A percentile compares a stretch with the other conserved stretches of the same genome.
Conservation (phyloP, 306 rosid genomes). For the Hippophae rhamnoides region DNA sequence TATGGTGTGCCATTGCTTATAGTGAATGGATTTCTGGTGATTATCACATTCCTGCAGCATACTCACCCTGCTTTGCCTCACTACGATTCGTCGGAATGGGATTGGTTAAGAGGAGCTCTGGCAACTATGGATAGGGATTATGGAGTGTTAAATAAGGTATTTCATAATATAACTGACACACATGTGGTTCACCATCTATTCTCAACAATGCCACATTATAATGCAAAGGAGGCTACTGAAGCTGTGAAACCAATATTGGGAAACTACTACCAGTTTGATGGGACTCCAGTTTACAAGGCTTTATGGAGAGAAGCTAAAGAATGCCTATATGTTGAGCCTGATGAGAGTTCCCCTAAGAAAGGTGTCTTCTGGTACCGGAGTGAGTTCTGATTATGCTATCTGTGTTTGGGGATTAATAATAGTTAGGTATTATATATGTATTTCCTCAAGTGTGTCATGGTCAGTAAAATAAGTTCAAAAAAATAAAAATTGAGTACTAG, state of each 20-base stretch:
- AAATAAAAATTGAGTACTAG: too few species aligned
- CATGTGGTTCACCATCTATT: slow-evolving; percentile 68
- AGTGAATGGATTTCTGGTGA: slow-evolving; percentile 57
- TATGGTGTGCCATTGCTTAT: slow-evolving; percentile 47
- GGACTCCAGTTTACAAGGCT: slow-evolving; percentile 61
- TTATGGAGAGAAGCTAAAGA: slow-evolving; percentile 76
- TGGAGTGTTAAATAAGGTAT: slow-evolving; percentile 50
- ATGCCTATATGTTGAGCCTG: slow-evolving; percentile 63
- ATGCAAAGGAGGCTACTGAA: slow-evolving; percentile 67
- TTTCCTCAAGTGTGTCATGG: too few species aligned
- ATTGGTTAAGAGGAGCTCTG: slow-evolving; percentile 71
- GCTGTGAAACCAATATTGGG: slow-evolving; percentile 45
- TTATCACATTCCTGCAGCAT: slow-evolving; percentile 62
- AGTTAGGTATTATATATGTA: too few species aligned
- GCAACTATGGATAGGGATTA: slow-evolving; percentile 66
- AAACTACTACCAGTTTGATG: slow-evolving; percentile 51
- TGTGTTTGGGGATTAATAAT: background rate
- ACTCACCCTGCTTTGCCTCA: slow-evolving; percentile 63
- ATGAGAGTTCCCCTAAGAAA: slow-evolving; percentile 25
- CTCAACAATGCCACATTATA: slow-evolving; percentile 70
- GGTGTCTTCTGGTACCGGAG: slow-evolving; percentile 68
- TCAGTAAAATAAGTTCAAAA: too few species aligned
- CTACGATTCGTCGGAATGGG: slow-evolving; percentile 71
- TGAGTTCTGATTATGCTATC: slow-evolving; percentile 28
- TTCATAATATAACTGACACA: slow-evolving; percentile 62